A percentile compares a stretch with the other conserved stretches of the same genome.
phyloP scores from a whole-genome alignment of 352 stramenopile genomes.

The Globisporangium nunn region DNA sequence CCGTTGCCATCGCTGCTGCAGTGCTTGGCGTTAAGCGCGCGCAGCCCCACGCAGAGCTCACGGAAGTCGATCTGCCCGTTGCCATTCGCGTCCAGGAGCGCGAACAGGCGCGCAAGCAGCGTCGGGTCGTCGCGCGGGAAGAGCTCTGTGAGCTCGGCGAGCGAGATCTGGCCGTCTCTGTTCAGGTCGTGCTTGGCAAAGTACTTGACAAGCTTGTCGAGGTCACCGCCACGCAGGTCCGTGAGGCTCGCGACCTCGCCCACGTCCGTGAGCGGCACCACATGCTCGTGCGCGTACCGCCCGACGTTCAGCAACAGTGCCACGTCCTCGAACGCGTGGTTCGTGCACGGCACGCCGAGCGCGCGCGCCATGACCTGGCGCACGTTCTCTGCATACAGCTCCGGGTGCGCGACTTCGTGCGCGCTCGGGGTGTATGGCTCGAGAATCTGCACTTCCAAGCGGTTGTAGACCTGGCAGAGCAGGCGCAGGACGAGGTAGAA shows the following conservation, averaged over 20 bases:
- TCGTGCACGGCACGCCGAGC: conserved; percentile 47
- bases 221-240: conserved; percentile 29
- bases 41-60: conserved; percentile 16
- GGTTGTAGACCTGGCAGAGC: conserved; percentile 69
- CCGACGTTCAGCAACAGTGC: conserved; percentile 47
- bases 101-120: conserved; percentile 50
- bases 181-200: conserved; percentile 50
- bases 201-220: conserved; percentile 46
- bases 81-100: conserved; percentile 49
- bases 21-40: conserved; percentile 27
- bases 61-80: conserved; percentile 54
- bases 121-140: conserved; percentile 40
- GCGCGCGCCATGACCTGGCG: conserved; percentile 45
- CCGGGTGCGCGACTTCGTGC: conserved; percentile 30
- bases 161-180: conserved; percentile 55
- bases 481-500: conserved; percentile 48
- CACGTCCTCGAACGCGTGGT: conserved; percentile 72
- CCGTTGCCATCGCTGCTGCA: conserved; percentile 17
- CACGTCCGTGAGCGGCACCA: conserved; percentile 51
- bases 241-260: conserved; percentile 46
- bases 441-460: conserved; percentile 51
- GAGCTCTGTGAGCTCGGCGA: conserved; percentile 46
- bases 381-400: conserved; percentile 55
- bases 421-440: conserved; percentile 40
- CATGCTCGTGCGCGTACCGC: conserved; percentile 49